Evolutionary conservation across 1,284 basidiomycete species (phyloP), one percentile per base, ranked within the genome.

Genomic region (Sporisorium exsertum): DNA sequence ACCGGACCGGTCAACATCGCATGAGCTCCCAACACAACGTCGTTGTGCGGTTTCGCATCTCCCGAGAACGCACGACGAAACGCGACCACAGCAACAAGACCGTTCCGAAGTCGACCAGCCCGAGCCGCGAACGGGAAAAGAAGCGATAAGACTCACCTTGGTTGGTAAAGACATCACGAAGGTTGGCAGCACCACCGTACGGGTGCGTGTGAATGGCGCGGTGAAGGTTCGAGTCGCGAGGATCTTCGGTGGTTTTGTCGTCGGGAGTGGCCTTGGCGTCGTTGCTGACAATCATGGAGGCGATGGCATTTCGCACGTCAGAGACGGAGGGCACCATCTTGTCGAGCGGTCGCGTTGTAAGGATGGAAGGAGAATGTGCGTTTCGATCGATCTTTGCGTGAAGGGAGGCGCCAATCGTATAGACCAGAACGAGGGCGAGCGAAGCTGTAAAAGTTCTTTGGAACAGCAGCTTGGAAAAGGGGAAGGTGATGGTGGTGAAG

Each of bases 81-180:
- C 10, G 20, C 29, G 24, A 56, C 54, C n/a, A 15, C n/a, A 40
- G 37, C 37, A 40, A 15, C 8, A 40, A 18, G 24, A 33, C 13
- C 40, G 45, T 32, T 20, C 35, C 13, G 35, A 35, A 35, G 7
- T 9, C 13, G 40, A 42, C 40, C 10, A 42, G 2, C 62, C 37
- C 37, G 18, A 40, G 27, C 32, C n/a, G 10, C 22, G 33, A 16
- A 35, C 15, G 7, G n/a, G n/a, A 29, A 42, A 26, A 46, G 37
- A 16, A 26, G n/a, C 13, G 52, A 22, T n/a, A 10, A 37, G 12
- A 80, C 80, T 65, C 57, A 83, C 81, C 80, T 65, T 82, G 78
- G 61, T 83, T 83, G 22, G 80, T 79, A 61, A 79, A 82, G 51
- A 73, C 53, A 60, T 83, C 81, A 32, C 81, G 79, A 43, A 83